These are phyloP conservation scores for Nectriaceae sp. DNA, from an alignment of 2,329 filamentous ascomycete species.

Conservation along the genomic window DNA sequence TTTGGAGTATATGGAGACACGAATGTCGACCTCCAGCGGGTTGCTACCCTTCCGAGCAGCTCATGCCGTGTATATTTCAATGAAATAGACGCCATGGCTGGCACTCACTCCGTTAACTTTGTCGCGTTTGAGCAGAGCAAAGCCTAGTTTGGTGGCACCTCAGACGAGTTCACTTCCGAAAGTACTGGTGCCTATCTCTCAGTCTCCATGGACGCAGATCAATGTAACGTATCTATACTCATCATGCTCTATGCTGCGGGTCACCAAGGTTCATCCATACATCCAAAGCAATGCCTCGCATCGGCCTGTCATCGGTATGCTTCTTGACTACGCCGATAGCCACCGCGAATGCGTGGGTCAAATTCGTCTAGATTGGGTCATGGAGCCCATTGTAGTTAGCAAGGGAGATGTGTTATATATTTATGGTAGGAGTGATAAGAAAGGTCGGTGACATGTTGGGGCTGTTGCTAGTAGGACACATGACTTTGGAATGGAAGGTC, in stretches of 20 bases:
- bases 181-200: neutral
- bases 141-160: no score
- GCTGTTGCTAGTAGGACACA: no score
- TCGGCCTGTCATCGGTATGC: neutral
- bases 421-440: no score
- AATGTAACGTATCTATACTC: neutral
- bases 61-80: no score
- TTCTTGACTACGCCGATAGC: neutral
- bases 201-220: neutral
- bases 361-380: no score
- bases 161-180: neutral
- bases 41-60: no score
- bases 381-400: no score
- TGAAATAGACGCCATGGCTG: no score
- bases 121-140: neutral
- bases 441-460: no score
- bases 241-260: neutral
- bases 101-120: no score
- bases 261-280: neutral
- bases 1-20: neutral
- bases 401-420: no score
- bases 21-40: neutral
- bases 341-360: neutral
- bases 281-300: neutral
- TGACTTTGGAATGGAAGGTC: no score